Evolutionary conservation across 2,329 filamentous ascomycete genomes (phyloP), one percentile per base, ranked within the genome.

Genomic region (Microdochium bolleyi): DNA sequence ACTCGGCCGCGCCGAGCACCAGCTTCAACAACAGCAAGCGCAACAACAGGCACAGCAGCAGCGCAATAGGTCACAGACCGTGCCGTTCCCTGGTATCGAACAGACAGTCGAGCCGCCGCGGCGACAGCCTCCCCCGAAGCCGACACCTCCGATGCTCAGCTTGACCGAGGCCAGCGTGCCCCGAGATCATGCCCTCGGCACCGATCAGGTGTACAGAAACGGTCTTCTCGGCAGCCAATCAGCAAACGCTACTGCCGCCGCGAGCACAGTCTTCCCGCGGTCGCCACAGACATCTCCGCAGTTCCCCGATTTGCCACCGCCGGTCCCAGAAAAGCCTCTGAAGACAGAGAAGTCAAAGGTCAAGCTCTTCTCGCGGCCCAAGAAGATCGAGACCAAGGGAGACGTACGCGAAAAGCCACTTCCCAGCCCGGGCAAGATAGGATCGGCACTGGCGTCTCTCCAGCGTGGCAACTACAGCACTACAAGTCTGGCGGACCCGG

Each of bases 341-440:
- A 80, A 82, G 60, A 74, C 80, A 25, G 85, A 89, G 61, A 88
- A 89, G 68, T 84, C 84, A 56, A 91, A 90, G 70, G 87, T 89
- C 66, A 92, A 92, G 72, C 75, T 92, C 25, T 92, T 92, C 64
- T 89, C 85, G 7, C 80, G 88, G 50, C 87, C 87, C 0, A 86
- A 87, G 62, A 90, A 86, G 69, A 88, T 90, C 60, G 79, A 81
- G 50, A 82, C 84, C 53, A 89, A 87, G 64, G 79, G 82, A 34
- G 85, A 89, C 10, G 59, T 75, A 7, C 85, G 83, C 61, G 77
- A 85, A 19, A 85, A 86, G 58, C 79, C 84, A 1, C 67, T 89
- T 24, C 86, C 87, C 1, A 91, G 87, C 56, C 88, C 88, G 1
- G 82, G 83, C 58, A 88, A 87, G 69, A 81, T 87, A 56, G 80